Evolutionary conservation across 345 rosid species (phyloP).

Genomic region (Murraya paniculata): DNA sequence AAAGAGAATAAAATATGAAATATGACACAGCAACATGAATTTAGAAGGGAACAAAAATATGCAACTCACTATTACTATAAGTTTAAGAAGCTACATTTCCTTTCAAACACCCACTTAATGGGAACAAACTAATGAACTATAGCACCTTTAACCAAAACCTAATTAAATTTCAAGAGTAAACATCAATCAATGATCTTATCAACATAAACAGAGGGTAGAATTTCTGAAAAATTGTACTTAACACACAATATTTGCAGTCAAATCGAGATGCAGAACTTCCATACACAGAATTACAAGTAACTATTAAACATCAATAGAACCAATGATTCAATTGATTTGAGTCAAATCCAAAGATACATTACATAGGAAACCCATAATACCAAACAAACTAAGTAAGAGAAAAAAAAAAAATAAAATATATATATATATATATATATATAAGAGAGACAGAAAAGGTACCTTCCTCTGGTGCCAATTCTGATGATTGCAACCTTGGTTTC

Average conservation of each 20-base stretch:
- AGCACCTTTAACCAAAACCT: not conserved
- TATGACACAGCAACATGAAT: not conserved
- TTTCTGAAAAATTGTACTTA: too few species aligned
- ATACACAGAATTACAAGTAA: not conserved
- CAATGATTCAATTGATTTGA: constrained; percentile 3
- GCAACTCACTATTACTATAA: not conserved
- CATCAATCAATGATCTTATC: not conserved
- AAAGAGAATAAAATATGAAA: not conserved
- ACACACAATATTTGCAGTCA: not conserved
- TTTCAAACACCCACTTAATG: not conserved
- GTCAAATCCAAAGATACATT: not conserved
- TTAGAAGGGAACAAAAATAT: not conserved
- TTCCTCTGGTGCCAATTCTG: constrained; percentile 94
- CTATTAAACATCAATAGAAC: not conserved
- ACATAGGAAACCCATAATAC: not conserved
- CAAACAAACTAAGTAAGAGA: not conserved
- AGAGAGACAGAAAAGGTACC: constrained; percentile 34
- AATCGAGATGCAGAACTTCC: not conserved
- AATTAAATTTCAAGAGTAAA: not conserved
- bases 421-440: too few species aligned
- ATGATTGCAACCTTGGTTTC: constrained; percentile 66
- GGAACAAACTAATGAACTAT: not conserved
- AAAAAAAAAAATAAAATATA: not conserved
- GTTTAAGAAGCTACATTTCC: not conserved
- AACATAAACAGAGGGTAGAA: not conserved